Conservation (phyloP, 2,329 filamentous ascomycete genomes). For the Cytospora leucostoma region DNA sequence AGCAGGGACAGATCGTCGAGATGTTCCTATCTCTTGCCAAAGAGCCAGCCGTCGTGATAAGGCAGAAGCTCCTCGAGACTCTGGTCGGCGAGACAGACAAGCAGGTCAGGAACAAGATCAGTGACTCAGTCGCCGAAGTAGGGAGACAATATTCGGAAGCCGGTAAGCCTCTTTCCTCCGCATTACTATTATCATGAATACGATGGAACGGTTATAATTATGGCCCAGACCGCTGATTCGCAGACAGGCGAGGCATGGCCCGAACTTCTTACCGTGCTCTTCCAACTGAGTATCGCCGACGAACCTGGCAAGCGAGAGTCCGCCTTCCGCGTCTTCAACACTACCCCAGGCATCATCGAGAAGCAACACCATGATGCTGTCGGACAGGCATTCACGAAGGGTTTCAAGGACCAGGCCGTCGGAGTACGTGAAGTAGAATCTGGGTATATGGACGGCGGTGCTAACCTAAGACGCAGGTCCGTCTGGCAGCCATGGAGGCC, state of each 20-base stretch:
- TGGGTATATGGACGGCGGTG: background rate
- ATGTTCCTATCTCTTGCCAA: conserved; percentile 78
- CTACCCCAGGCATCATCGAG: conserved; percentile 93
- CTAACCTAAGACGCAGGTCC: conserved; percentile 59
- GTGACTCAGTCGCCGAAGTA: conserved; percentile 94
- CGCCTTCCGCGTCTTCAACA: conserved; percentile 92
- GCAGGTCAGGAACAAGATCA: conserved; percentile 88
- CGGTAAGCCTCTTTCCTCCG: conserved; percentile 55
- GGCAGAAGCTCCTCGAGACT: conserved; percentile 78
- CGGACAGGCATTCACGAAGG: conserved; percentile 81
- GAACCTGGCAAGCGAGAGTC: conserved; percentile 86
- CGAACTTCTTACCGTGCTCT: conserved; percentile 82
- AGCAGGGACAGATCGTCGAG: conserved; percentile 72
- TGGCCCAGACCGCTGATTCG: conserved; percentile 17
- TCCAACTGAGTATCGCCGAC: conserved; percentile 84
- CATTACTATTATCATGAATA: background rate
- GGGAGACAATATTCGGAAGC: conserved; percentile 93
- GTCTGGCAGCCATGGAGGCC: conserved; percentile 91
- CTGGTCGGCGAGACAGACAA: conserved; percentile 72
- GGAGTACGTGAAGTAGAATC: conserved; percentile 54
- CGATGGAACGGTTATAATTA: background rate
- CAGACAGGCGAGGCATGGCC: conserved; percentile 78
- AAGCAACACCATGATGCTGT: conserved; percentile 94
- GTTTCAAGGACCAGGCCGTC: conserved; percentile 86
- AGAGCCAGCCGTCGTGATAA: conserved; percentile 75